Base-by-base conservation (phyloP, 208 protist species). In the Trypanosomatidae sp. region DNA sequence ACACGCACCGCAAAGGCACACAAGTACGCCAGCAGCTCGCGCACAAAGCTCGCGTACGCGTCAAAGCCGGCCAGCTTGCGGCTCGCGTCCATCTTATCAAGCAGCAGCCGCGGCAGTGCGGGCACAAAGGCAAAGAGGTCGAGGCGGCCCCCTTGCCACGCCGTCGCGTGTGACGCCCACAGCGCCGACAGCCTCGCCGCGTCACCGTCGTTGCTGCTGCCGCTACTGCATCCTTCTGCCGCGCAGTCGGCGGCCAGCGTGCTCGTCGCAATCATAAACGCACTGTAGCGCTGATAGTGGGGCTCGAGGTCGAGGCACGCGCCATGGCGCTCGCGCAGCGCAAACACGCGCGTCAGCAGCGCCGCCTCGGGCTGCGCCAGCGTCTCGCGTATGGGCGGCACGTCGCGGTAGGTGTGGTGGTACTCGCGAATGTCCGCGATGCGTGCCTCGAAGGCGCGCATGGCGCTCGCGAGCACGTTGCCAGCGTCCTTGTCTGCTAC, bases 401-500 rank as follows among this genome's bases (percentile, higher is more conserved):
- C 43, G 30, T 88, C 64, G n/a, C 64, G 68, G 62, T 87, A 79
- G 7, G 58, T 76, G 33, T 53, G 55, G 56, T 88, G 79, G 53
- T 88, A 85, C 67, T 92, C 79, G 13, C 79, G 79, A 39, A 88
- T 80, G 48, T 89, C 69, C 2, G 79, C 79, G n/a, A 88, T 63
- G 8, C 53, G 56, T 2, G 56, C 71, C 26, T 89, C 84, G 53
- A 92, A 89, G 38, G 69, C 58, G 35, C 69, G 72, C 24, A 89
- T 3, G 3, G 78, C 83, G 0, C 56, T 54, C 3, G 48, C 65
- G 7, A 88, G 18, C 11, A 72, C 71, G 4, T 73, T 63, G 4
- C 50, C 40, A 10, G 67, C 70, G 7, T 86, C 67, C n/a, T n/a
- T n/a, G n/a, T n/a, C 0, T n/a, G n/a, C n/a, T n/a, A n/a, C n/a